These are phyloP conservation scores for Hypoxylon sp. DNA, from an alignment of 2,329 filamentous ascomycete species.

Conservation along the genomic window DNA sequence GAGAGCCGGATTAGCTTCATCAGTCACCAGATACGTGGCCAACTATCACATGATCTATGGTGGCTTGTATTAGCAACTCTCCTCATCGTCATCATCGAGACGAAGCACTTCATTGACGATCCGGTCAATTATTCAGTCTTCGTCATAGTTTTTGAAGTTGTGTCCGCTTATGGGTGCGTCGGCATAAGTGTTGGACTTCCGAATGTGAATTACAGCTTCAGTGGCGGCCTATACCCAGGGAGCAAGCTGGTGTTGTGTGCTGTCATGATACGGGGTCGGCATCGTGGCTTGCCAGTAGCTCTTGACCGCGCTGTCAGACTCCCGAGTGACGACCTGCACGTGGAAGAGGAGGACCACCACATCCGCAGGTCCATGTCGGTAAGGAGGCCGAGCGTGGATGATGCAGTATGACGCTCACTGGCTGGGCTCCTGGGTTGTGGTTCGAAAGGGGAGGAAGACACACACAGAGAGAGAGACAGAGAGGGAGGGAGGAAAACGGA, in stretches of 20 bases:
- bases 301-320: slow-evolving; percentile 61
- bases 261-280: slow-evolving; percentile 63
- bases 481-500: no score
- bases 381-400: slow-evolving; percentile 41
- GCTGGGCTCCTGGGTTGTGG: no score
- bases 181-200: slow-evolving; percentile 65
- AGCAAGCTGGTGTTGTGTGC: slow-evolving; percentile 65
- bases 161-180: slow-evolving; percentile 66
- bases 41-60: slow-evolving; percentile 71
- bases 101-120: slow-evolving; percentile 59
- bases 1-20: slow-evolving; percentile 59
- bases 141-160: slow-evolving; percentile 65
- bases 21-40: slow-evolving; percentile 63
- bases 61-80: slow-evolving; percentile 67
- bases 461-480: no score
- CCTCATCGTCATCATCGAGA: slow-evolving; percentile 67
- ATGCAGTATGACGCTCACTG: neutral
- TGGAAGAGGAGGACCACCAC: slow-evolving; percentile 53
- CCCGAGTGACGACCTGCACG: slow-evolving; percentile 49
- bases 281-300: slow-evolving; percentile 62
- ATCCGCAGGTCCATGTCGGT: slow-evolving; percentile 50
- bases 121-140: slow-evolving; percentile 64
- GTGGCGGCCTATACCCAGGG: slow-evolving; percentile 60
- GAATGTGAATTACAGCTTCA: slow-evolving; percentile 60
- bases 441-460: neutral